Conservation (phyloP, 2,329 filamentous ascomycete species). For the Penicillium sp. region DNA sequence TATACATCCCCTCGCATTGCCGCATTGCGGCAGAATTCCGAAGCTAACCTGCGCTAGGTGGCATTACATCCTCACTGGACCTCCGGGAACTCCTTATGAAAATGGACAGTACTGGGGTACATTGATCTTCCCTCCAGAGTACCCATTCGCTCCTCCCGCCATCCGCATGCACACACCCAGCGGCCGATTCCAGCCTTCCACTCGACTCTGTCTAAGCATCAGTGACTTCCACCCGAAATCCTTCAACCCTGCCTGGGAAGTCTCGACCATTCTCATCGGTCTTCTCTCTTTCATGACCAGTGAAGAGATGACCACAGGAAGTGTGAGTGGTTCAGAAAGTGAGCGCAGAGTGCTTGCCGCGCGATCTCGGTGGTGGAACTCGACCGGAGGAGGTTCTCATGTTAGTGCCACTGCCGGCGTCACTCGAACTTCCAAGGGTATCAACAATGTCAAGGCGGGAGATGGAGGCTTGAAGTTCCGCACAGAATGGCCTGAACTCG, state of each 20-base stretch:
- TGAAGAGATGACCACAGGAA: conserved; percentile 97
- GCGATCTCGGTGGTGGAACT: conserved; percentile 93
- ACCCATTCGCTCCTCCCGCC: conserved; percentile 93
- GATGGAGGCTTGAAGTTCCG: conserved; percentile 91
- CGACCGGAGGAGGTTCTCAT: conserved; percentile 80
- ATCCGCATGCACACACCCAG: conserved; percentile 99
- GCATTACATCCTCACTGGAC: conserved; percentile 95
- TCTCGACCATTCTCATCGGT: conserved; percentile 92
- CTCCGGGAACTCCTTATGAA: conserved; percentile 89
- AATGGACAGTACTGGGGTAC: conserved; percentile 98
- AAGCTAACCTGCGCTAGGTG: conserved; percentile 55
- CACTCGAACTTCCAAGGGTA: conserved; percentile 64
- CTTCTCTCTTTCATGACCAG: conserved; percentile 97
- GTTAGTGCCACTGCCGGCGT: conserved; percentile 49
- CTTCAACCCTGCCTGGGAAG: conserved; percentile 98
- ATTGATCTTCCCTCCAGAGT: conserved; percentile 90
- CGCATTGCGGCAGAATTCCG: background rate
- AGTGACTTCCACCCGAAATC: conserved; percentile 97
- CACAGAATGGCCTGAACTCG: conserved; percentile 83
- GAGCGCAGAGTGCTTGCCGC: conserved; percentile 78
- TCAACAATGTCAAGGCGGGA: conserved; percentile 78
- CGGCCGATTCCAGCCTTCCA: conserved; percentile 90
- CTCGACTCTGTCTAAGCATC: conserved; percentile 89
- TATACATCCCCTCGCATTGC: background rate
- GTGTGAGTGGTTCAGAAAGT: conserved; percentile 70